A percentile compares a stretch with the other conserved stretches of the same genome.
phyloP scores from a whole-genome alignment of 139 green algal species.

The Tetraselmis chui region DNA sequence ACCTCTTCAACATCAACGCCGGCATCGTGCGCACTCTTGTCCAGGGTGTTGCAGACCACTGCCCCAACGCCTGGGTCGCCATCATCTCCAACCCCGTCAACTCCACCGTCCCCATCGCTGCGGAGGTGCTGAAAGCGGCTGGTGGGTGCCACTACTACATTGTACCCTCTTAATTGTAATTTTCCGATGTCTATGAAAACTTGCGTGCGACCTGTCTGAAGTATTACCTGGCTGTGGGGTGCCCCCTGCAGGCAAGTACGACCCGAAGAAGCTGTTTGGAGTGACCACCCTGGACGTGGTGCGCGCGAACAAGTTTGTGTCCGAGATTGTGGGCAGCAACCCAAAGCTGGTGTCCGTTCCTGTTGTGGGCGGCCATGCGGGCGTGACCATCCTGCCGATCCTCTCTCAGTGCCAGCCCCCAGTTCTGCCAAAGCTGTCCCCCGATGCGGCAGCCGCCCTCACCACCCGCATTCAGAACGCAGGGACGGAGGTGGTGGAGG shows the following conservation, averaged over 20 bases:
- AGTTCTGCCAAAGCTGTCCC: conserved; percentile 33
- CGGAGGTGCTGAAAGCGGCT: conserved; percentile 71
- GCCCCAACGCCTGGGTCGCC: conserved; percentile 68
- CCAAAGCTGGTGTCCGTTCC: conserved; percentile 76
- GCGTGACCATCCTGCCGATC: conserved; percentile 90
- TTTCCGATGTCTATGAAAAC: no score
- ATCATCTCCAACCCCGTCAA: conserved; percentile 99
- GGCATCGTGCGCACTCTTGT: conserved; percentile 68
- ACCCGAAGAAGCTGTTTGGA: conserved; percentile 83
- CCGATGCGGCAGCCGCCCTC: conserved; percentile 39
- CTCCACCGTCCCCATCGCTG: conserved; percentile 97
- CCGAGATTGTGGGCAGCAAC: conserved; percentile 50
- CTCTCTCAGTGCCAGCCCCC: conserved; percentile 71
- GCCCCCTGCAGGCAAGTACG: conserved; percentile 75
- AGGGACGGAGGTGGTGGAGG: conserved; percentile 95
- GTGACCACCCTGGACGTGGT: conserved; percentile 94
- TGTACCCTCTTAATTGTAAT: no score
- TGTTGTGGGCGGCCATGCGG: conserved; percentile 91
- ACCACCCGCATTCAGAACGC: conserved; percentile 89
- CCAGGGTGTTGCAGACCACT: conserved; percentile 60
- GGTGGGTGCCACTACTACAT: conserved; percentile 34
- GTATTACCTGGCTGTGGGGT: conserved; percentile 3
- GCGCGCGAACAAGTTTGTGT: conserved; percentile 87
- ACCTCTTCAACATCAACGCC: conserved; percentile 98
- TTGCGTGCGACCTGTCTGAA: no score